Base-by-base conservation (phyloP, 164 flowering plant genomes). In the Umbellularia californica region DNA sequence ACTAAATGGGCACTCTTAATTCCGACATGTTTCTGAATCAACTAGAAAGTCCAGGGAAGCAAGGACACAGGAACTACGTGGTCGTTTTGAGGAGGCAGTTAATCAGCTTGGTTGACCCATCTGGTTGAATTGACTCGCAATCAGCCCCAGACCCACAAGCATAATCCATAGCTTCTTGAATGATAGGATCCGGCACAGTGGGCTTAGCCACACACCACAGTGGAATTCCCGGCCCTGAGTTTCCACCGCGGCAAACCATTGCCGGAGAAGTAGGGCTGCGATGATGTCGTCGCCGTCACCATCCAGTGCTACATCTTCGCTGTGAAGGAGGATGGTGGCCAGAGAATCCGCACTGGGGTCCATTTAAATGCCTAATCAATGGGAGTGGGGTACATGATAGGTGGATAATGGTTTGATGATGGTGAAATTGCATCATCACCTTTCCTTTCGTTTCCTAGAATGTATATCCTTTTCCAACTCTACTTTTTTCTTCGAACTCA, bases 181-280 rank as follows among this genome's bases (percentile, higher is more conserved):
- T 85, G 74, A 95, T 90, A 3, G 98, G 95, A 47, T 92, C 97
- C 0, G 99, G 99, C 76, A 95, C 99, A 0, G 98, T 47, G 0
- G 97, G 93, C 83, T 92, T 95, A 0, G 97, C 95, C 25, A 95
- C 97, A 24, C 99, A 95, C 98, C 99, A 95, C 35, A 86, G 80
- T 7, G 87, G 75, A 1, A 58, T 20, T 27, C 23, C 52, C 0
- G 85, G 81, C 10, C 79, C 79, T 5, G 47, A 70, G 3, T 22
- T 60, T 0, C 81, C 88, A 9, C 2, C 95, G 93, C n/a, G 92
- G 92, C 66, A 65, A 27, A 27, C 27, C 27, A 27, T 27, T 27
- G 1, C 27, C 27, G 27, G 27, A 27, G 27, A 27, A 27, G 27
- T 27, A 27, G 27, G 27, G 27, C 27, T 27, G 27, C 27, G 1